Conservation (phyloP, 768 basidiomycete genomes). For the Lactarius pseudohatsudake region DNA sequence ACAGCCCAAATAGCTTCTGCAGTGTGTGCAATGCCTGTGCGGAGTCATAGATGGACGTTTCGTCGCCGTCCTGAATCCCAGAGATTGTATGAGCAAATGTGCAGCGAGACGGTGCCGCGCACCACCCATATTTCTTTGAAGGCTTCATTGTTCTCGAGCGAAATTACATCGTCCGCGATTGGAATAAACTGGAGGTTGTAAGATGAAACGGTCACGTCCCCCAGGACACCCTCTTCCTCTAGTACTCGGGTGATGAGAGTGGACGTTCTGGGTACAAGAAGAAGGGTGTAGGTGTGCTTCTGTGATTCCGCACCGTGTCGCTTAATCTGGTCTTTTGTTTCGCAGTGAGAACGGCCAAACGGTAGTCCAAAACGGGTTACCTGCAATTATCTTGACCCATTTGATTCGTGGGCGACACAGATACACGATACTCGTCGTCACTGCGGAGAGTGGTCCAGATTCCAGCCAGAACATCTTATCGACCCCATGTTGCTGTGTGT, state of each 20-base stretch:
- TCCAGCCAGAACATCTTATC: conserved; percentile 99
- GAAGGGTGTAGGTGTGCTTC: conserved; percentile 80
- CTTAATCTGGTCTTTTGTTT: conserved; percentile 83
- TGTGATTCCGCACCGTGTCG: conserved; percentile 65
- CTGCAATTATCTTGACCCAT: conserved; percentile 86
- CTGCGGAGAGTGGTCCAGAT: conserved; percentile 75
- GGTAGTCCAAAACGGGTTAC: conserved; percentile 47
- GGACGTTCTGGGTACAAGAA: conserved; percentile 87
- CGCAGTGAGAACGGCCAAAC: conserved; percentile 30
- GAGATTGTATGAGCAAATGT: conserved; percentile 17
- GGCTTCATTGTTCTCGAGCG: conserved; percentile 80
- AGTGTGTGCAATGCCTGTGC: conserved; percentile 81
- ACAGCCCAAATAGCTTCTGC: conserved; percentile 82
- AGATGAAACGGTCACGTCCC: conserved; percentile 84
- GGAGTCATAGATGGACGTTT: conserved; percentile 85
- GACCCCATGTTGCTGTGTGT: conserved; percentile 89
- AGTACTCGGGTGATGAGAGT: conserved; percentile 82
- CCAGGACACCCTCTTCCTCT: conserved; percentile 96
- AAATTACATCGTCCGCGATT: conserved; percentile 88
- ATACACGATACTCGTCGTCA: conserved; percentile 89
- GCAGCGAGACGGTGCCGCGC: conserved; percentile 35
- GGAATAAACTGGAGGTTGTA: conserved; percentile 95
- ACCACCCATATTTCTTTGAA: conserved; percentile 93
- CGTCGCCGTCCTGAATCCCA: conserved; percentile 78
- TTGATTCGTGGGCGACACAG: conserved; percentile 86